Percentiles rank a stretch among this genome's conserved stretches.
phyloP scores from a whole-genome alignment of 179 eudicot species.

The Nepenthes alata region DNA sequence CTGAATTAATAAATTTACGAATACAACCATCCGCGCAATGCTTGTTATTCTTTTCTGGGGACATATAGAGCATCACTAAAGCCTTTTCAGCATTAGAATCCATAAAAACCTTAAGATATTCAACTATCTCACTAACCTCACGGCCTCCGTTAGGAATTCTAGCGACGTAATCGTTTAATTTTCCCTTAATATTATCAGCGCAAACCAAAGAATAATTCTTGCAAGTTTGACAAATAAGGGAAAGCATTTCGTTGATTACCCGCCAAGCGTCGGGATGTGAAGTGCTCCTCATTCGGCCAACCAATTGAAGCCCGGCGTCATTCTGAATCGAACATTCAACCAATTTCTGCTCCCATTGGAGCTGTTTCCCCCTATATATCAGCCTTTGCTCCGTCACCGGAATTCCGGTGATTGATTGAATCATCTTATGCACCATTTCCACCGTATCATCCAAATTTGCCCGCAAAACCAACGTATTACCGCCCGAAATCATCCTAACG shows the following conservation, averaged over 20 bases:
- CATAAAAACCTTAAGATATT: conserved; percentile 35
- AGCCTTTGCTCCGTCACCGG: conserved; percentile 46
- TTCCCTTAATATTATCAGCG: conserved; percentile 5
- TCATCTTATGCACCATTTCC: conserved; percentile 24
- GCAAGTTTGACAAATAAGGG: conserved; percentile 22
- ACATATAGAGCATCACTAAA: conserved; percentile 58
- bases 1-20: conserved; percentile 22
- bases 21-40: conserved; percentile 43
- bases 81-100: conserved; percentile 45
- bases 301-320: conserved; percentile 52
- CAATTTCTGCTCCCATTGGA: conserved; percentile 49
- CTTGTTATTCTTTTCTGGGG: conserved; percentile 19
- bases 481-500: conserved; percentile 35
- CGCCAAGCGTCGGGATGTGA: conserved; percentile 51
- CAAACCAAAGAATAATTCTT: conserved; percentile 12
- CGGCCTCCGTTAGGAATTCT: not conserved
- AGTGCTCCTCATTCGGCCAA: conserved; percentile 66
- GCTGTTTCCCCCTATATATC: conserved; percentile 55
- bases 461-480: conserved; percentile 37
- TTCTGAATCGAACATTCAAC: conserved; percentile 39
- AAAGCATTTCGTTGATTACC: conserved; percentile 35
- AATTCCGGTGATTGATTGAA: conserved; percentile 33
- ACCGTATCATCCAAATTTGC: conserved; percentile 43
- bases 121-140: conserved; percentile 1
- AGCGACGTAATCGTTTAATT: conserved; percentile 15